Evolutionary conservation across 169 alveolate species (phyloP).

Genomic region (Babesia bovis): DNA sequence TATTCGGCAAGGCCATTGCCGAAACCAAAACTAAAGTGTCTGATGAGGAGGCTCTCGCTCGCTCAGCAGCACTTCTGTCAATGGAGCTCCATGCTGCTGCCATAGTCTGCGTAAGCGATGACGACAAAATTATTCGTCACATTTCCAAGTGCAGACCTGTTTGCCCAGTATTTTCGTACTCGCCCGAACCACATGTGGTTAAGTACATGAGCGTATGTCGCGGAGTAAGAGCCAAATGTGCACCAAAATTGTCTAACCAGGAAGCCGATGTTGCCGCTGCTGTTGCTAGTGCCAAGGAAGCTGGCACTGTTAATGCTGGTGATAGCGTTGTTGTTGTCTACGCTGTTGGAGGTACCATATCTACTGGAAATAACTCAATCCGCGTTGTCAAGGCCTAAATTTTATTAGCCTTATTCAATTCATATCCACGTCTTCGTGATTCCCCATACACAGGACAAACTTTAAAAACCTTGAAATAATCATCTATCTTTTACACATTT

Average conservation of each 20-base stretch:
- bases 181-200: slow-evolving; percentile 86
- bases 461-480: background rate
- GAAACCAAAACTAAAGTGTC: slow-evolving; percentile 73
- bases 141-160: slow-evolving; percentile 96
- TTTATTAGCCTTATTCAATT: too few relatives aligned
- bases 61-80: slow-evolving; percentile 88
- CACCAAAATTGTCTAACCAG: slow-evolving; percentile 88
- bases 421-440: too few relatives aligned
- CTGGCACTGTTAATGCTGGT: slow-evolving; percentile 86
- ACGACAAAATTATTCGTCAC: slow-evolving; percentile 95
- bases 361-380: background rate
- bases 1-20: slow-evolving; percentile 70
- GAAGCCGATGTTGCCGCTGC: slow-evolving; percentile 86
- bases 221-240: slow-evolving; percentile 90
- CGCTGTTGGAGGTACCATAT: background rate
- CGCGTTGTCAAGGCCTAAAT: slow-evolving; percentile 22
- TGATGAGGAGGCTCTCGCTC: slow-evolving; percentile 86
- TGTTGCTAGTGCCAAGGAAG: slow-evolving; percentile 89
- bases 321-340: slow-evolving; percentile 91
- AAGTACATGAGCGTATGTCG: slow-evolving; percentile 90
- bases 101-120: slow-evolving; percentile 93
- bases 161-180: slow-evolving; percentile 89
- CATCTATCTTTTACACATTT: background rate
- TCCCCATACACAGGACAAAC: background rate
- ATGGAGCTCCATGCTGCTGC: slow-evolving; percentile 86